A percentile compares a stretch with the other conserved stretches of the same genome.
Evolutionary conservation across 306 rosid species (phyloP).

Genomic region (Medicago arabica): DNA sequence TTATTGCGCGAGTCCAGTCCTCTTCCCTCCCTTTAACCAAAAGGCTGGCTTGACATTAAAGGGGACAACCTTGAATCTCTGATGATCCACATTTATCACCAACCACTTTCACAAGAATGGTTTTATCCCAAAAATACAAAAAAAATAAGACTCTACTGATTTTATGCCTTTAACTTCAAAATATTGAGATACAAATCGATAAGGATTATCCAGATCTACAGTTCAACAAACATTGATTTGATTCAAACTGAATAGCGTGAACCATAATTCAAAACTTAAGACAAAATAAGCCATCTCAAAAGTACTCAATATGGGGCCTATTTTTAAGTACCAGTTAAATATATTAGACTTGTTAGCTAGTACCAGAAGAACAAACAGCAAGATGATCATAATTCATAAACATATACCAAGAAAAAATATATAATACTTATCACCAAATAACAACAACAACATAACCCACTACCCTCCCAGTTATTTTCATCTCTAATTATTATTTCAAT

Average conservation of each 20-base stretch:
- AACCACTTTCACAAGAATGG: slow-evolving; percentile 25
- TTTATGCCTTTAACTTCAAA: slow-evolving; percentile 3
- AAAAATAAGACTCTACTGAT: background rate
- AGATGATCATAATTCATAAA: background rate
- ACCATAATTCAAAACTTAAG: background rate
- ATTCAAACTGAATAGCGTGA: background rate
- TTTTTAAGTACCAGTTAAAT: background rate
- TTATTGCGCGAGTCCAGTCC: background rate
- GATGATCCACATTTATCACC: background rate
- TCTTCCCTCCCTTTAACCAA: background rate
- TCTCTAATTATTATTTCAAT: background rate
- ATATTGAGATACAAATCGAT: background rate
- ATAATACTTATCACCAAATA: no score
- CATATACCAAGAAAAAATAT: background rate
- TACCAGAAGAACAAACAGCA: slow-evolving; percentile 7
- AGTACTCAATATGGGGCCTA: background rate
- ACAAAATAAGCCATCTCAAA: slow-evolving; percentile 26
- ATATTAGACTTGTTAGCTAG: background rate
- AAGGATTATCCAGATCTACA: background rate
- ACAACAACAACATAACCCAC: no score
- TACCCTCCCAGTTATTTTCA: background rate
- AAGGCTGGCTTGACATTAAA: background rate
- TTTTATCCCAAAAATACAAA: background rate
- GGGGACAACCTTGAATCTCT: slow-evolving; percentile 21
- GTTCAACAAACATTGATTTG: background rate